A percentile compares a stretch with the other conserved stretches of the same genome.
Evolutionary conservation across 225 moss, liverwort and hornwort genomes (phyloP).

Genomic region (Straminergon stramineum): DNA sequence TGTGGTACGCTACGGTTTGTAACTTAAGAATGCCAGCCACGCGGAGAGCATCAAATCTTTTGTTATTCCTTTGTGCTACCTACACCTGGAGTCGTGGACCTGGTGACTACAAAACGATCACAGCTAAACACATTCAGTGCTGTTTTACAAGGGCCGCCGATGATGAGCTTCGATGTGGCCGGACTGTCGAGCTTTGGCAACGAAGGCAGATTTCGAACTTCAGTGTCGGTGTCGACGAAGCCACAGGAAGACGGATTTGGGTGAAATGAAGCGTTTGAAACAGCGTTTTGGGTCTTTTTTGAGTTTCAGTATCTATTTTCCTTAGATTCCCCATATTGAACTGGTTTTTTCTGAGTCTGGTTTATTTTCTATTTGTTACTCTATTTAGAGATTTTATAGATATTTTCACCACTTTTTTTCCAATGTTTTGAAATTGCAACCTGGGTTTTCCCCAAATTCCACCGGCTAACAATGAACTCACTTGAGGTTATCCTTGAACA

Average conservation of each 20-base stretch:
- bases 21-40: neutral
- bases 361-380: too few relatives aligned
- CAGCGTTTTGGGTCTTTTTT: too few relatives aligned
- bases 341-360: too few relatives aligned
- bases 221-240: neutral
- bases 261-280: neutral
- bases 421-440: too few relatives aligned
- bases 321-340: too few relatives aligned
- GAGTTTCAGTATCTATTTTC: too few relatives aligned
- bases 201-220: neutral
- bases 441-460: too few relatives aligned
- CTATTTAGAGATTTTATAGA: too few relatives aligned
- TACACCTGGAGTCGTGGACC: neutral
- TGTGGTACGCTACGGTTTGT: neutral
- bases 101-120: neutral
- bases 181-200: neutral
- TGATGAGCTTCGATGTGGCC: neutral
- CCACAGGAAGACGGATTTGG: neutral
- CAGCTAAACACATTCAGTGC: neutral
- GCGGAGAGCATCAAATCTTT: neutral
- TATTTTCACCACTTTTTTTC: too few relatives aligned
- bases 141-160: neutral
- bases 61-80: neutral
- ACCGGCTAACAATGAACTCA: too few relatives aligned
- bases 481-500: too few relatives aligned